phyloP scores from a whole-genome alignment of 73 alveolate genomes.

The Uronychia binucleata region DNA sequence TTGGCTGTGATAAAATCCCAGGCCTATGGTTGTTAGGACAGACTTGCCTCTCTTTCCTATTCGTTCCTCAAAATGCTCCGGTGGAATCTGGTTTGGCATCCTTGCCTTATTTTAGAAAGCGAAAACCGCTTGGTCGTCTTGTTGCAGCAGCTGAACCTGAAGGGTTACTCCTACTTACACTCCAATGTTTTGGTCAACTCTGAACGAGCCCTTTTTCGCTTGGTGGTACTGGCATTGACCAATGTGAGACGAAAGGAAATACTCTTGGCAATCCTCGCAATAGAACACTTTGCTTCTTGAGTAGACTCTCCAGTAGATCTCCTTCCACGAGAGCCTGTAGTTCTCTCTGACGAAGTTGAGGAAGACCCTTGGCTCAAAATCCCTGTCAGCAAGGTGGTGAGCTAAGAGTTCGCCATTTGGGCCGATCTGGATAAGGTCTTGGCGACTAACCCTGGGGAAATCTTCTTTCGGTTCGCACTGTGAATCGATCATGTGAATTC shows the following conservation, averaged over 20 bases:
- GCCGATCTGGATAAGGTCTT: constrained; percentile 38
- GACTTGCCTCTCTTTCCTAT: not conserved
- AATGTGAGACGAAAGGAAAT: not conserved
- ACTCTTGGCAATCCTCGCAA: not conserved
- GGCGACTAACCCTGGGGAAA: not conserved
- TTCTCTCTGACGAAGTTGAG: constrained; percentile 50
- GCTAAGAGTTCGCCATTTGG: constrained; percentile 55
- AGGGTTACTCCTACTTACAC: not conserved
- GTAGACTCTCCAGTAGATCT: constrained; percentile 70
- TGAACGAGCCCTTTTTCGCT: no score
- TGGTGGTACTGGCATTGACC: not conserved
- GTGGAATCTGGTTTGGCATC: not conserved
- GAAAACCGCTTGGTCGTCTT: not conserved
- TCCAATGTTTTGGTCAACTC: not conserved
- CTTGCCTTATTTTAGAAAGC: not conserved
- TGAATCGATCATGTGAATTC: not conserved
- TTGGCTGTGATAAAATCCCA: not conserved
- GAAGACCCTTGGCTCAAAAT: constrained; percentile 63
- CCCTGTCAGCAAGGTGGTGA: constrained; percentile 62
- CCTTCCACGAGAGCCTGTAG: constrained; percentile 64
- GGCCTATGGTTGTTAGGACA: not conserved
- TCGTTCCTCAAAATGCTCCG: not conserved
- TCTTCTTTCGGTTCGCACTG: not conserved
- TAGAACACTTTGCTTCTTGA: not conserved
- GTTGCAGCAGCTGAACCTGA: not conserved